Percentiles rank a stretch among this genome's conserved stretches.
These are phyloP conservation scores for Penicillium carneum DNA, from an alignment of 2,329 filamentous ascomycete genomes.

Conservation along the genomic window DNA sequence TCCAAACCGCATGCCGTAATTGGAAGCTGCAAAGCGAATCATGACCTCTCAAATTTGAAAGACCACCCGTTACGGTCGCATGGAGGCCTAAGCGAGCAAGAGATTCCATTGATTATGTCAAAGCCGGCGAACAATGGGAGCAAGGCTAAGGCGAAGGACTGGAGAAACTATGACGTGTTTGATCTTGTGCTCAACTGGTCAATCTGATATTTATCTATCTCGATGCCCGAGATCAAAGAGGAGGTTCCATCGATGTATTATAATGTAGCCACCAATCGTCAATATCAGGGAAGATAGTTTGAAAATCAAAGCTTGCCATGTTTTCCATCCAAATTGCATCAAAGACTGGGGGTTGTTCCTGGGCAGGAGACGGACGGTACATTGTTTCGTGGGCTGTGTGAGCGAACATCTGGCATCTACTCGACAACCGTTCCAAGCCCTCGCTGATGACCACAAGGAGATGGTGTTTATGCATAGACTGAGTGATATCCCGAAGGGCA, in stretches of 20 bases:
- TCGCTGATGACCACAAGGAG: slow-evolving; percentile 39
- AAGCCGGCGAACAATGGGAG: slow-evolving; percentile 25
- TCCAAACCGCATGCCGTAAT: slow-evolving; percentile 49
- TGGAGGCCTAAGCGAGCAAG: slow-evolving; percentile 52
- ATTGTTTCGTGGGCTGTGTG: slow-evolving; percentile 22
- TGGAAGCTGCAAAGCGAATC: slow-evolving; percentile 37
- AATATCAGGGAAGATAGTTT: slow-evolving; percentile 36
- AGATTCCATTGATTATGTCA: slow-evolving; percentile 49
- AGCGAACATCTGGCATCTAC: slow-evolving; percentile 29
- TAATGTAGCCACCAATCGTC: slow-evolving; percentile 35
- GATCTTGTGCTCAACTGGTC: slow-evolving; percentile 47
- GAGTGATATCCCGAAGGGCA: slow-evolving; percentile 34
- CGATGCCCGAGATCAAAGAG: neutral
- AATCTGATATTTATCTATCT: slow-evolving; percentile 6
- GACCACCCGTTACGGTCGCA: slow-evolving; percentile 49
- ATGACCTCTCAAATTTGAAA: slow-evolving; percentile 25
- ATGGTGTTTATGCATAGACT: slow-evolving; percentile 39
- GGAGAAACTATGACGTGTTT: slow-evolving; percentile 53
- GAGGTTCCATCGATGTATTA: slow-evolving; percentile 19
- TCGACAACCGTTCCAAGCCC: slow-evolving; percentile 37
- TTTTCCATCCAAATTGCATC: slow-evolving; percentile 42
- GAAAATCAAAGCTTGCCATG: slow-evolving; percentile 41
- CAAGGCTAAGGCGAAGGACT: slow-evolving; percentile 28
- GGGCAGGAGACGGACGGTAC: slow-evolving; percentile 34
- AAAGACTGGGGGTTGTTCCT: slow-evolving; percentile 38